Percentiles rank a stretch among this genome's conserved stretches.
phyloP scores from a whole-genome alignment of 78 protist genomes.

The Pigoraptor vietnamica region DNA sequence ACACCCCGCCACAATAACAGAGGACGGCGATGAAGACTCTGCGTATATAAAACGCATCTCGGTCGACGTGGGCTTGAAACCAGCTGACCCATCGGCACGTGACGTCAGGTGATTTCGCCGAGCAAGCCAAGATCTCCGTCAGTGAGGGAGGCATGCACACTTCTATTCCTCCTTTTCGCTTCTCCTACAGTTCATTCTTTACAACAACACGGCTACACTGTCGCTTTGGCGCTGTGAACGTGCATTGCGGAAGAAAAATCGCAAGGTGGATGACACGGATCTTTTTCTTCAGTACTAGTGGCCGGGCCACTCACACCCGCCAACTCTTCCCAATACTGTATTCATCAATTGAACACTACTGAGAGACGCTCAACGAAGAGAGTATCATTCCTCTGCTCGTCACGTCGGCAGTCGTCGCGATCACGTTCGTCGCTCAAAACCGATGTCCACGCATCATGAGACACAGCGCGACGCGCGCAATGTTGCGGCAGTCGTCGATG shows the following conservation, averaged over 20 bases:
- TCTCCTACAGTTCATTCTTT: too few species aligned
- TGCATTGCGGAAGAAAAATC: too few species aligned
- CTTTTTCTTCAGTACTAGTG: too few species aligned
- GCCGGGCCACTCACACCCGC: too few species aligned
- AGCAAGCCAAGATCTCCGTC: neutral
- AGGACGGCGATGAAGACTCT: neutral
- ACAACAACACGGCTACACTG: too few species aligned
- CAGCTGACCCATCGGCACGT: neutral
- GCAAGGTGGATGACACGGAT: too few species aligned
- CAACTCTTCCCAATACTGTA: too few species aligned
- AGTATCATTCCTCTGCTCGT: too few species aligned
- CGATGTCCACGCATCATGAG: neutral
- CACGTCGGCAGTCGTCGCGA: neutral
- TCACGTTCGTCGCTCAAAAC: neutral
- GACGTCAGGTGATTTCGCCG: neutral
- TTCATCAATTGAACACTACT: too few species aligned
- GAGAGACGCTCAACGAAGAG: neutral
- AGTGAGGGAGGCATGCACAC: neutral
- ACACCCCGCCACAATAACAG: neutral
- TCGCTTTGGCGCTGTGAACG: too few species aligned
- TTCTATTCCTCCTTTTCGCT: neutral
- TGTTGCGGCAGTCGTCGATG: conserved; percentile 60
- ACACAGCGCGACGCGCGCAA: conserved; percentile 22
- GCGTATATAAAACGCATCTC: neutral
- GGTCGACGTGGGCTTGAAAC: neutral